Base-by-base conservation (phyloP, 306 rosid species). In the Argentina anserina region DNA sequence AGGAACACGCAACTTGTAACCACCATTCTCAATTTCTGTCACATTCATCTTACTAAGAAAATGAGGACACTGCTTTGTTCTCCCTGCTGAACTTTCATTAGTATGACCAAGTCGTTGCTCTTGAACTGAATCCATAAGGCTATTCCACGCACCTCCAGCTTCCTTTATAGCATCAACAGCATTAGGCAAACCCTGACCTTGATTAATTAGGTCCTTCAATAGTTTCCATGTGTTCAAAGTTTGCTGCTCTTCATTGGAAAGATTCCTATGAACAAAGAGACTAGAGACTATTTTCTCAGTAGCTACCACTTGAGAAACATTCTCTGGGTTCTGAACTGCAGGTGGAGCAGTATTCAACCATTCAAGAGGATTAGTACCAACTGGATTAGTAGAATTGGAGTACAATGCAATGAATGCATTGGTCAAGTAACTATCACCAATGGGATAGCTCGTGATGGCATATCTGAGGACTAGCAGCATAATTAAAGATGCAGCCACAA, bases 111-210 rank as follows among this genome's bases (percentile, higher is more conserved):
- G 86, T 70, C 78, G 87, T 84, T 86, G 81, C 71, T 84, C 84
- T 86, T 88, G 88, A 75, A 87, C 66, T 52, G 90, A 86, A 67
- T 88, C 83, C 77, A 84, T 80, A 70, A 95, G 96, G 74, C 63
- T 83, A 79, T 83, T 88, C 99, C 99, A 95, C 31, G 77, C 97
- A 73, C 84, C 83, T 7, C 87, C 88, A 61, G 97, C 99, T 85
- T 95, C 99, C 89, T 88, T 95, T 69, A 90, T 82, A 75, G 99
- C 99, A 76, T 88, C 96, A 33, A 87, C 87, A 39, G 97, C 92
- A 84, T 87, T 88, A 71, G 99, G 99, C 80, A 95, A 78, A 80
- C 96, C 97, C 78, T 86, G 87, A 73, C 82, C 78, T 81, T 81
- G 86, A 81, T 90, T 79, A 60, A 90, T 79, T 60, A 95, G 86